phyloP scores from a whole-genome alignment of 2,329 filamentous ascomycete genomes.

The Phaeosphaeriaceae sp. region DNA sequence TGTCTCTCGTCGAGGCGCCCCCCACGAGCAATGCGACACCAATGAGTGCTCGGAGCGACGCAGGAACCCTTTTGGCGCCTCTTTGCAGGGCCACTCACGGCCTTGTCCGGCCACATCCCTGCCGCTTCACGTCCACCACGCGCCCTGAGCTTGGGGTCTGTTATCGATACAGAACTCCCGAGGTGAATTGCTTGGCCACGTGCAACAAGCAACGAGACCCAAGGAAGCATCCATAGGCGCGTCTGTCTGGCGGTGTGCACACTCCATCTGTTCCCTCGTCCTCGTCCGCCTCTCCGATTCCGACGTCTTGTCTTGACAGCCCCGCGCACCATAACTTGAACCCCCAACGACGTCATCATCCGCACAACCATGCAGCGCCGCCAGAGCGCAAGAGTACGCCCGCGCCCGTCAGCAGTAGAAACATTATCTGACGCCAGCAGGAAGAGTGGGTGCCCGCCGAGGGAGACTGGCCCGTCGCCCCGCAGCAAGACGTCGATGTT shows the following conservation, averaged over 20 bases:
- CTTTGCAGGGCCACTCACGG: conserved; percentile 9
- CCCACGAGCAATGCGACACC: conserved; percentile 12
- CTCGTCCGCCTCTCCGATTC: background rate
- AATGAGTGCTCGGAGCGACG: conserved; percentile 16
- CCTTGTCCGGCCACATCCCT: conserved; percentile 3
- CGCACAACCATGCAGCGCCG: conserved; percentile 40
- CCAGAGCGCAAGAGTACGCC: conserved; percentile 46
- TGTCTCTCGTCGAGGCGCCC: conserved; percentile 10
- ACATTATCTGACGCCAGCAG: conserved; percentile 17
- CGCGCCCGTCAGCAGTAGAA: conserved; percentile 1
- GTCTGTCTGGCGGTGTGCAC: background rate
- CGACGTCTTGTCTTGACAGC: background rate
- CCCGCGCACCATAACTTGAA: background rate
- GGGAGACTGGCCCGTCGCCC: conserved; percentile 71
- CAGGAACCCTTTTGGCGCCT: conserved; percentile 18
- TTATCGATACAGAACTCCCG: background rate
- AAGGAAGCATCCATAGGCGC: background rate
- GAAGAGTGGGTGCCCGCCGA: conserved; percentile 56
- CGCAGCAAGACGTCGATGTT: conserved; percentile 66
- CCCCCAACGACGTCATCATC: conserved; percentile 6
- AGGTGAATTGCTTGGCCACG: background rate
- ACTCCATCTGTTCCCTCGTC: background rate
- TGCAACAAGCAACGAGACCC: background rate
- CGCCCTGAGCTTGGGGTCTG: background rate
- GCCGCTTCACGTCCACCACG: conserved; percentile 4